Evolutionary conservation across 2,329 filamentous ascomycete genomes (phyloP).

Genomic region (Paracoccidioides brasiliensis): DNA sequence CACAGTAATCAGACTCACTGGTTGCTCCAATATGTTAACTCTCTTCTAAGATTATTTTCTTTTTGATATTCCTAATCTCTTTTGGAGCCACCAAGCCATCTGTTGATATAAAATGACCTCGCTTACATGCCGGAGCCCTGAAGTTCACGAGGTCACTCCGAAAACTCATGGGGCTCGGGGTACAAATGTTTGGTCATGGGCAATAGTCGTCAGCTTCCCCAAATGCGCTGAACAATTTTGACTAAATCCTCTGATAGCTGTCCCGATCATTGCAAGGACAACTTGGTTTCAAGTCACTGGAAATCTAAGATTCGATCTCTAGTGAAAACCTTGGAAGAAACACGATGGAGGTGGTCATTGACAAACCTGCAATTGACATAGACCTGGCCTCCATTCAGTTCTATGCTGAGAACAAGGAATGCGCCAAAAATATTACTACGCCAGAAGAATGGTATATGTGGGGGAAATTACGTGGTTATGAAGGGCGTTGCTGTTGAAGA

Average conservation of each 20-base stretch:
- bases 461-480: conserved; percentile 11
- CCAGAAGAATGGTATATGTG: conserved; percentile 13
- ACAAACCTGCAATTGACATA: conserved; percentile 11
- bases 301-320: conserved; percentile 10
- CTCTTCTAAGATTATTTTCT: background rate
- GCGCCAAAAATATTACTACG: conserved; percentile 6
- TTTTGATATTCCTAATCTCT: background rate
- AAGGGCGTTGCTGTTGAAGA: conserved; percentile 13
- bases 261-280: conserved; percentile 9
- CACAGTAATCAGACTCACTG: conserved; percentile 10
- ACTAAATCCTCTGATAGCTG: conserved; percentile 5
- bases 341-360: conserved; percentile 7
- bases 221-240: background rate
- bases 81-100: conserved; percentile 10
- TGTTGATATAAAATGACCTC: conserved; percentile 8
- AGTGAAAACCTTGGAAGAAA: conserved; percentile 7
- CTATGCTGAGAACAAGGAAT: conserved; percentile 10
- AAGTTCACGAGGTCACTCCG: conserved; percentile 7
- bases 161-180: conserved; percentile 10
- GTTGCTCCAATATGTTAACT: conserved; percentile 9
- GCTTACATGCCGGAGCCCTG: conserved; percentile 11
- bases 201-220: conserved; percentile 10
- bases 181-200: conserved; percentile 13
- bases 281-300: conserved; percentile 10
- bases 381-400: conserved; percentile 7